Base-by-base conservation (phyloP, 345 rosid genomes). In the Arabis alpina region DNA sequence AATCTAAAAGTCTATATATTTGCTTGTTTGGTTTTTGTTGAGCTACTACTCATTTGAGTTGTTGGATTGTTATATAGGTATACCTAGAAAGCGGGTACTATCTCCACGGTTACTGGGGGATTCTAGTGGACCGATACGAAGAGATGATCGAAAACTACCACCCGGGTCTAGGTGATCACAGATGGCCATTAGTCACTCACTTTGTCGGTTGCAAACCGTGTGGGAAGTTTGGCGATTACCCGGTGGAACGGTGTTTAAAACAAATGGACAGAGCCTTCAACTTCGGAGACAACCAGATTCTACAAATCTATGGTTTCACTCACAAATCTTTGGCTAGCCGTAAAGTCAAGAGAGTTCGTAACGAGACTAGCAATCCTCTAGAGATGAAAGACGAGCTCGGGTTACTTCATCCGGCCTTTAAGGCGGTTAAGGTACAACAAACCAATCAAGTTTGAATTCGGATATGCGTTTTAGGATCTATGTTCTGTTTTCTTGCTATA, bases 181-280 rank as follows among this genome's bases (percentile, higher is more conserved):
- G 96, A 6, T 89, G 92, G 96, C 96, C 96, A 9, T 80, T 89
- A 63, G 96, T 89, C 15, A 89, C 96, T 72, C 92, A 89, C 78
- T 89, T 89, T 61, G 90, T 87, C 77, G 96, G 96, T 54, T 89
- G 96, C 82, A 87, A 89, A 76, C 96, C 90, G 0, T 89, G 96
- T 40, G 90, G 86, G 34, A 87, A 85, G 56, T 80, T 87, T 15
- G 85, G 87, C 5, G 87, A 85, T 77, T 83, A 84, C 66, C 80
- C 91, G 0, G 89, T 87, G 15, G 87, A 89, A 75, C 77, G 85
- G 67, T 89, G 96, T 76, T 71, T 85, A 75, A 87, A 81, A 75
- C 90, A 87, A 70, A 89, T 89, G 92, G 96, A 89, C 44, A 82
- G 89, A 45, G 92, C 96, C 10, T 89, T 89, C 69, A 85, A 83